phyloP scores from a whole-genome alignment of 2,329 filamentous ascomycete species.

The Ophidiomyces ophidiicola region DNA sequence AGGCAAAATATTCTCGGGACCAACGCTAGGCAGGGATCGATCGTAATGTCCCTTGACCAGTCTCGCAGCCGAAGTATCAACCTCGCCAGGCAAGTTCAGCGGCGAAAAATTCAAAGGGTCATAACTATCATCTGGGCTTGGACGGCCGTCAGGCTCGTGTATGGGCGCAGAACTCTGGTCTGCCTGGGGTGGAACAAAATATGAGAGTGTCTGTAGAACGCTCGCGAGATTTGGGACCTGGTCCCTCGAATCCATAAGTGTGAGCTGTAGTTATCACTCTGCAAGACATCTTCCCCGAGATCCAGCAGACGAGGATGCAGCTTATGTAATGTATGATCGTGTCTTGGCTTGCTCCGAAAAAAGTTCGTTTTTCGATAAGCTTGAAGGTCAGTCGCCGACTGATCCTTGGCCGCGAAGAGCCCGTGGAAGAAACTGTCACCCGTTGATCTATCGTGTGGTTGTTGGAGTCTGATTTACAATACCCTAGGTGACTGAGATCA shows the following conservation, averaged over 20 bases:
- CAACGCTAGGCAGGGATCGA: not conserved
- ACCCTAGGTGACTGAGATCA: not conserved
- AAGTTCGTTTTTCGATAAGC: constrained; percentile 5
- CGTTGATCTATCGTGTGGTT: no score
- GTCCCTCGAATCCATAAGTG: constrained; percentile 1
- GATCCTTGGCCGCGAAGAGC: no score
- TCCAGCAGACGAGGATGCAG: not conserved
- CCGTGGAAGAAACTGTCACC: no score
- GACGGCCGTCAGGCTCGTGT: constrained; percentile 1
- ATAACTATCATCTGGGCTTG: constrained; percentile 8
- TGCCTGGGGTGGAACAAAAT: constrained; percentile 20
- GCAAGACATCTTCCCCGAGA: not conserved
- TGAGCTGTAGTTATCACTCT: not conserved
- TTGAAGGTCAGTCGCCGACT: not conserved
- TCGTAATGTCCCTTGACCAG: not conserved
- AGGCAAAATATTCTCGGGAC: constrained; percentile 3
- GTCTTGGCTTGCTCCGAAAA: constrained; percentile 8
- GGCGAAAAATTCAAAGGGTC: constrained; percentile 3
- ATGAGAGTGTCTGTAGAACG: constrained; percentile 32
- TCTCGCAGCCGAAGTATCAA: not conserved
- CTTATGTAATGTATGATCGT: not conserved
- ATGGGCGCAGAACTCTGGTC: not conserved
- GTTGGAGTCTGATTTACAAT: not conserved
- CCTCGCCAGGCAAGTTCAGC: not conserved
- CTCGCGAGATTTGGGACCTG: constrained; percentile 29